Base-by-base conservation (phyloP, 805 yeast species). In the Candida khao-thaluensis region DNA sequence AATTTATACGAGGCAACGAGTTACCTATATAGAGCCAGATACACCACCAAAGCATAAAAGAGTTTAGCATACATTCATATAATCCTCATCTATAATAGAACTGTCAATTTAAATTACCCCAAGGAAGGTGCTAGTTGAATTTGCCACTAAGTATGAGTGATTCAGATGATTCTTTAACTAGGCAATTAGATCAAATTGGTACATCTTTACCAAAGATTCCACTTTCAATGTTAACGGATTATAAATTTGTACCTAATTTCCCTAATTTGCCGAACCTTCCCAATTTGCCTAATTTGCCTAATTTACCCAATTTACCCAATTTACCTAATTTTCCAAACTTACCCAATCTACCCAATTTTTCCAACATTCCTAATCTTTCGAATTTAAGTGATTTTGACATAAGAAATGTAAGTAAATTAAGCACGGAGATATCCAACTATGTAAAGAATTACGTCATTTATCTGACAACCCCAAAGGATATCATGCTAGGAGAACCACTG, bases 101-200 rank as follows among this genome's bases (percentile, higher is more conserved):
- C n/a, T n/a, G n/a, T n/a, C n/a, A n/a, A n/a, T n/a, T n/a, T n/a
- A n/a, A n/a, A n/a, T n/a, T n/a, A n/a, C n/a, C n/a, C n/a, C n/a
- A n/a, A n/a, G n/a, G n/a, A n/a, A n/a, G n/a, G n/a, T n/a, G n/a
- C n/a, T n/a, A n/a, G n/a, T n/a, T n/a, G n/a, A n/a, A n/a, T n/a
- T n/a, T n/a, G n/a, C n/a, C n/a, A n/a, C n/a, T n/a, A n/a, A 25
- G 12, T n/a, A 15, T 35, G 37, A 16, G 34, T 27, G 44, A 25
- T 17, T 70, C 58, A 17, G 47, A 53, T 29, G 60, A 69, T 49
- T 69, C 74, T 0, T 47, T 77, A 23, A 64, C 76, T 0, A 63
- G 59, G 16, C 76, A 76, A 7, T 55, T 79, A 35, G 78, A 79
- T 38, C 73, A 66, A 43, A 72, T 79, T 12, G 85, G 85, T 0